Percentiles rank a stretch among this genome's conserved stretches.
These are phyloP conservation scores for Crithidia expoeki DNA, from an alignment of 208 protist genomes.

Conservation along the genomic window DNA sequence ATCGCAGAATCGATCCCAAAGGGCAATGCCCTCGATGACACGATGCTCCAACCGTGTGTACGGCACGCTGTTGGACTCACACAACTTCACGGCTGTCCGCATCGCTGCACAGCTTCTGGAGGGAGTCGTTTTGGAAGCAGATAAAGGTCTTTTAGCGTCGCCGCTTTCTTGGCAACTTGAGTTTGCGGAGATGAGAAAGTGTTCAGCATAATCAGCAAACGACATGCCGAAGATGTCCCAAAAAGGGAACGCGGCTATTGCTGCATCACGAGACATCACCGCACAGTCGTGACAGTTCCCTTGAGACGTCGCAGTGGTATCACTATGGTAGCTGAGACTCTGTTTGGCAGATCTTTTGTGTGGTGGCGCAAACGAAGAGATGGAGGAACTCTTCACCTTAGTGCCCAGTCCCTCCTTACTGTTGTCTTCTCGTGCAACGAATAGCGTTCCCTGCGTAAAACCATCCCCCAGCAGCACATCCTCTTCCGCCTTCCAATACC, in stretches of 20 bases:
- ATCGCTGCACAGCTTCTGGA: background rate
- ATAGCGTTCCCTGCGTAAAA: constrained; percentile 59
- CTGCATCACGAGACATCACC: constrained; percentile 13
- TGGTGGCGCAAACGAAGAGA: background rate
- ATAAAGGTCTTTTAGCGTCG: background rate
- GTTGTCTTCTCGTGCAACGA: constrained; percentile 13
- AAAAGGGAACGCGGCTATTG: constrained; percentile 34
- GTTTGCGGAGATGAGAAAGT: constrained; percentile 29
- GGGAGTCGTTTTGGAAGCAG: background rate
- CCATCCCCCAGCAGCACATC: constrained; percentile 42
- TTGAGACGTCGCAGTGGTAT: too few species aligned
- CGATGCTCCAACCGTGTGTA: constrained; percentile 9
- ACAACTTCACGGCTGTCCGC: too few species aligned
- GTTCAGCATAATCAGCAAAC: constrained; percentile 9
- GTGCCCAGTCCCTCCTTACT: background rate
- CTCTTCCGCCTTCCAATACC: constrained; percentile 39
- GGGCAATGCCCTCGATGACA: background rate
- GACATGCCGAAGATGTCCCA: constrained; percentile 43
- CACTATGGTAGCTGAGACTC: too few species aligned
- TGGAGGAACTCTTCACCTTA: background rate
- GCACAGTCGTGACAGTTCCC: background rate
- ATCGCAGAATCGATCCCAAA: constrained; percentile 21
- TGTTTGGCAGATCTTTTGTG: too few species aligned
- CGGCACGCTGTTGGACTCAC: background rate
- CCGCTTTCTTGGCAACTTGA: background rate